Conservation (phyloP, 495 filamentous ascomycete species). For the Tuber brumale region DNA sequence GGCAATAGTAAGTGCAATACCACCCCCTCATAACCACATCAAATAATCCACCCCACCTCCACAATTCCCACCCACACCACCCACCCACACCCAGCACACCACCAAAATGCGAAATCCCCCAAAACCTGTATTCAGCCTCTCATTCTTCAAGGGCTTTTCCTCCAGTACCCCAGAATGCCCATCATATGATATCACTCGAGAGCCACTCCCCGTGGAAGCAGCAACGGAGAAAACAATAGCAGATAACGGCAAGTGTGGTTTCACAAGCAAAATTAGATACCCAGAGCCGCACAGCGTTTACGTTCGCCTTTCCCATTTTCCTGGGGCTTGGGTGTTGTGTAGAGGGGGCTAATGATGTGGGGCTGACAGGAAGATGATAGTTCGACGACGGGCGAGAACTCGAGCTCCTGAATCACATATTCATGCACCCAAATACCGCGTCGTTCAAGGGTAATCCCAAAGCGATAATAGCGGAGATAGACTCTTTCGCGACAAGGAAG, state of each 20-base stretch:
- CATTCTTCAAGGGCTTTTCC: not conserved
- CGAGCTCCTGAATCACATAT: constrained; percentile 64
- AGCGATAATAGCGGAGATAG: constrained; percentile 61
- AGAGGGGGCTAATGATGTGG: not conserved
- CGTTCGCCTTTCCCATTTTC: constrained; percentile 14
- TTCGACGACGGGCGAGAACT: constrained; percentile 68
- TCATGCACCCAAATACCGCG: constrained; percentile 50
- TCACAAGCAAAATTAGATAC: constrained; percentile 38
- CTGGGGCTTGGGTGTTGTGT: not conserved
- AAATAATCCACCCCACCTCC: not conserved
- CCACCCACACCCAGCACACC: too few species aligned
- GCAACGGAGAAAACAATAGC: constrained; percentile 1
- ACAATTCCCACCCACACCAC: not conserved
- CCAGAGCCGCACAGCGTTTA: constrained; percentile 45
- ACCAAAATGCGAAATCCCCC: not conserved
- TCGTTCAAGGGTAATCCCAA: constrained; percentile 50
- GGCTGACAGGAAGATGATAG: constrained; percentile 34
- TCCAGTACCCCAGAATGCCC: too few species aligned
- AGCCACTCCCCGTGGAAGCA: not conserved
- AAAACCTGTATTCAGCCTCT: not conserved
- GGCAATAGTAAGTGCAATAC: not conserved
- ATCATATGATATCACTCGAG: not conserved
- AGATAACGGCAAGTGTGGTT: constrained; percentile 3
- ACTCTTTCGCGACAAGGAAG: constrained; percentile 58
- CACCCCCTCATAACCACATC: not conserved